Base-by-base conservation (phyloP, 257 asterid genomes). In the Nicotiana obtusifolia region DNA sequence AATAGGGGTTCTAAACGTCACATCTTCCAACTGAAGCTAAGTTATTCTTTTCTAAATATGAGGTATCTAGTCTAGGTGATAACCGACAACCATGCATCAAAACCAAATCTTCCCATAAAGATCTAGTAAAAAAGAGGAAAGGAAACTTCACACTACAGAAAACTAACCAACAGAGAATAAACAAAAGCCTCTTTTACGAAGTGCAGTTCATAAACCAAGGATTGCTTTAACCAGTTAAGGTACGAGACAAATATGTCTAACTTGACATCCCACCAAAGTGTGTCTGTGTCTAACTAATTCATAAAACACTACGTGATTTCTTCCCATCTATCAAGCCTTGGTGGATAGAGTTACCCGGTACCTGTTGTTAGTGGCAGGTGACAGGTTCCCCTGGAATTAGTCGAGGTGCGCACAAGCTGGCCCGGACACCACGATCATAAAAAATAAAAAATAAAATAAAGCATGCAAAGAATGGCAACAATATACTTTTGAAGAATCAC, bases 401-500 rank as follows among this genome's bases (percentile, higher is more conserved):
- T 30, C 4, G 4, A 3, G 31, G 4, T 30, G 4, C 31, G 31
- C 31, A 0, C 4, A 30, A 30, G 31, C 31, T 30, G 4, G 31
- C 31, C 31, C 31, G 31, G 31, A 30, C 31, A 30, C 31, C 31
- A 30, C 31, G 31, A 4, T 30, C 31, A 30, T 2, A 2, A 30
- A 30, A 30, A 30, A 30, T 30, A 30, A 30, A 30, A 30, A 30
- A 30, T 30, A 30, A 30, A 30, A 30, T 30, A 30, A 41, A 41
- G 49, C 19, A 79, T 14, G 76, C 60, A 79, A 30, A 61, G 76
- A 61, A 41, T 1, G n/a, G 61, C 5, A 24, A 64, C 62, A 41
- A 11, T 28, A 60, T 81, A 90, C 97, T 91, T 86, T 86, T 30
- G 84, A 81, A 49, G 89, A 87, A 83, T 91, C 88, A 66, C 81